phyloP scores from a whole-genome alignment of 805 yeast species.

The Nakazawaea pomicola region DNA sequence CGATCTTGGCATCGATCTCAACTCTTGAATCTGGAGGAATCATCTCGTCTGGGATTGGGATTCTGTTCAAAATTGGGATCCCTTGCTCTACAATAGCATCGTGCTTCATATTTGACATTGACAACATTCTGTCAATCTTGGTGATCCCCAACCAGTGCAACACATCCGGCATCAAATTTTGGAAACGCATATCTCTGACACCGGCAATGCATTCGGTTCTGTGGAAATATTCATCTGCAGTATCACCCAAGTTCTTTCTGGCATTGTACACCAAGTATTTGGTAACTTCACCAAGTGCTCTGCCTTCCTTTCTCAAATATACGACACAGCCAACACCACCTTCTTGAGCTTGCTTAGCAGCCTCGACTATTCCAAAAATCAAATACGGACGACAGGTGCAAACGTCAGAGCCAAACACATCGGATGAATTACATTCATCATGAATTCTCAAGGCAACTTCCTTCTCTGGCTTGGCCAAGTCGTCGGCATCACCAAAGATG shows the following conservation, averaged over 20 bases:
- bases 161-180: conserved; percentile 66
- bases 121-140: conserved; percentile 59
- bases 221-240: conserved; percentile 62
- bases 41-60: conserved; percentile 63
- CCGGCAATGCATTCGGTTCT: conserved; percentile 72
- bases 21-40: conserved; percentile 66
- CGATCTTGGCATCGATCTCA: conserved; percentile 66
- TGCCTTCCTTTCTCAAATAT: conserved; percentile 66
- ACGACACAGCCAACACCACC: conserved; percentile 64
- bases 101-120: conserved; percentile 70
- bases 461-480: conserved; percentile 45
- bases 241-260: conserved; percentile 64
- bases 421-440: conserved; percentile 69
- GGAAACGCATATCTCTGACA: conserved; percentile 68
- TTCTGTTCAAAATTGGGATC: conserved; percentile 54
- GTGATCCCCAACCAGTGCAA: conserved; percentile 63
- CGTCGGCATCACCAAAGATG: conserved; percentile 57
- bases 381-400: conserved; percentile 69
- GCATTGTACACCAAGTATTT: conserved; percentile 67
- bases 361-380: conserved; percentile 62
- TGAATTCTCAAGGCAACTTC: conserved; percentile 57
- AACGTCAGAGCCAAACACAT: conserved; percentile 63
- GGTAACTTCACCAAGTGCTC: conserved; percentile 67
- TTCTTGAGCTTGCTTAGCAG: conserved; percentile 62
- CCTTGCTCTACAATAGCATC: conserved; percentile 69